Conservation (phyloP, 345 rosid genomes). For the Dovyalis caffra region DNA sequence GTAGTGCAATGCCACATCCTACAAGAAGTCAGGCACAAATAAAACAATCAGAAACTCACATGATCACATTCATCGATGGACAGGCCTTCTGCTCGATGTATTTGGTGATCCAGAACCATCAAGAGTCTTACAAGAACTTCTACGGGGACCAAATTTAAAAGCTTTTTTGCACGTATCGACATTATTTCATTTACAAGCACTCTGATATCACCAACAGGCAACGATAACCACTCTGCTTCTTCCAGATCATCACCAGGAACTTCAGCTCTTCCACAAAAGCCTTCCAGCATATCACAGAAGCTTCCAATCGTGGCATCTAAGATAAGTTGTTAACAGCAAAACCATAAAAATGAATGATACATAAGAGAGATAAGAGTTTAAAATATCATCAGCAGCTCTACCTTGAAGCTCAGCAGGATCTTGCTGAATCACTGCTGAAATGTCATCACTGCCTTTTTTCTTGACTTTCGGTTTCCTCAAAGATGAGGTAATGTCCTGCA, state of each 20-base stretch:
- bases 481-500: conserved; percentile 67
- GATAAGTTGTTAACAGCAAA: no score
- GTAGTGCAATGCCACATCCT: neutral
- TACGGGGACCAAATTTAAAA: conserved; percentile 83
- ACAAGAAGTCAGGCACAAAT: neutral
- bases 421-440: conserved; percentile 38
- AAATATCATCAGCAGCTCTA: no score
- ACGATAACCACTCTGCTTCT: conserved; percentile 76
- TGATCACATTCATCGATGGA: conserved; percentile 63
- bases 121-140: conserved; percentile 72
- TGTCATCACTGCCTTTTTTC: conserved; percentile 56
- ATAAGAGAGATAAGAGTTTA: no score
- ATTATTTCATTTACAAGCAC: conserved; percentile 75
- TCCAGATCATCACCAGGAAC: conserved; percentile 75
- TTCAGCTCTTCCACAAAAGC: conserved; percentile 80
- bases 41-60: conserved; percentile 45
- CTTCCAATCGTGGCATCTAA: conserved; percentile 50
- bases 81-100: conserved; percentile 97
- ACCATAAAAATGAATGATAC: no score
- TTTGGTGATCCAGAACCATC: conserved; percentile 83
- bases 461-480: no score
- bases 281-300: conserved; percentile 79
- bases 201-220: conserved; percentile 68
- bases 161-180: conserved; percentile 70
- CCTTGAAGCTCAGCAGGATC: conserved; percentile 78